Conservation (phyloP, 306 rosid genomes). For the Dryas drummondii region DNA sequence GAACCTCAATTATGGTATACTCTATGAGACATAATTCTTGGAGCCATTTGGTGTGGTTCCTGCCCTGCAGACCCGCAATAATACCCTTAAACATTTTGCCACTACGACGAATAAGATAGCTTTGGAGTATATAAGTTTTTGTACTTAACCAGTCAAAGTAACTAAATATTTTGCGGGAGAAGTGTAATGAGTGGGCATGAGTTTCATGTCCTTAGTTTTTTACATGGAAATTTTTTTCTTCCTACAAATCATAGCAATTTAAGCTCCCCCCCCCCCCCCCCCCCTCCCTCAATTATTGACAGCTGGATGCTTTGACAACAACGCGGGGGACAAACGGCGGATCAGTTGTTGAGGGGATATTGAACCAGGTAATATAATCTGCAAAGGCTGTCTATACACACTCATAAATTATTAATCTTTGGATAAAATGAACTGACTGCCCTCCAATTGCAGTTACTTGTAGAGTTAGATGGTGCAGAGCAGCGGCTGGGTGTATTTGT, state of each 20-base stretch:
- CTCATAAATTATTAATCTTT: background rate
- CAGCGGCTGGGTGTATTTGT: constrained; percentile 78
- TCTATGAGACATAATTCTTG: background rate
- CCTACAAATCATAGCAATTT: too few species aligned
- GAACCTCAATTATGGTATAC: background rate
- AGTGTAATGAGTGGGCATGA: too few species aligned
- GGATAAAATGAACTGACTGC: constrained; percentile 21
- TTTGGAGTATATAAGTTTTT: too few species aligned
- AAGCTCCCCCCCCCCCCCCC: too few species aligned
- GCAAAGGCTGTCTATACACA: background rate
- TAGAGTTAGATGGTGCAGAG: constrained; percentile 77
- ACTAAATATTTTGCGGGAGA: too few species aligned
- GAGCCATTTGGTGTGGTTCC: background rate
- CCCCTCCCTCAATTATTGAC: background rate
- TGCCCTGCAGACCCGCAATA: too few species aligned
- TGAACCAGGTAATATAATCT: constrained; percentile 61
- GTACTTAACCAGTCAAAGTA: too few species aligned
- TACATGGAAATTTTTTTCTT: too few species aligned
- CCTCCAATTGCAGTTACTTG: constrained; percentile 43
- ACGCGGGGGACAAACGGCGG: constrained; percentile 81
- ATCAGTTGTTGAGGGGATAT: constrained; percentile 61
- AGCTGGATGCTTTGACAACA: constrained; percentile 88
- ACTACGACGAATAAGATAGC: too few species aligned
- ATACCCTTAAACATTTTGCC: too few species aligned
- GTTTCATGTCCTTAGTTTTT: too few species aligned